Evolutionary conservation across 371 early-diverging fungal species (phyloP).

Genomic region (Mortierella sp.): DNA sequence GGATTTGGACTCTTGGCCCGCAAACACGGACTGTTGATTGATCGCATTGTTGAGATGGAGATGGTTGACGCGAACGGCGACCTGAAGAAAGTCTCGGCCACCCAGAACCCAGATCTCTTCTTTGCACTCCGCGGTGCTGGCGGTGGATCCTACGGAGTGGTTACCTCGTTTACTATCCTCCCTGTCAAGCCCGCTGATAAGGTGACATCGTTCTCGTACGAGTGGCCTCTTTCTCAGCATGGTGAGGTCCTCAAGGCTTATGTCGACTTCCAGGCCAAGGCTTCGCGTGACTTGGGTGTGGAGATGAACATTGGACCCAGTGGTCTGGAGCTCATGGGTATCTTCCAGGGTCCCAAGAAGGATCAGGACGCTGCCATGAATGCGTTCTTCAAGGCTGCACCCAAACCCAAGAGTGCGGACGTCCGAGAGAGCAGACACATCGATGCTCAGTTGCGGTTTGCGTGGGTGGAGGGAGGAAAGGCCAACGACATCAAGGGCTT

Average conservation of each 20-base stretch:
- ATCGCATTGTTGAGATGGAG: slow-evolving; percentile 61
- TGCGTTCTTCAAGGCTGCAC: slow-evolving; percentile 21
- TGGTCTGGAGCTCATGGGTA: slow-evolving; percentile 31
- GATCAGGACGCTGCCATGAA: slow-evolving; percentile 17
- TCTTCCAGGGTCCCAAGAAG: slow-evolving; percentile 36
- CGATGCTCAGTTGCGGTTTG: slow-evolving; percentile 37
- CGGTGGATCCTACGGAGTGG: slow-evolving; percentile 66
- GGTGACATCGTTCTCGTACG: slow-evolving; percentile 35
- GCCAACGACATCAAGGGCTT: slow-evolving; percentile 34
- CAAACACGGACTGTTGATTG: slow-evolving; percentile 58
- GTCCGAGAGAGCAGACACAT: slow-evolving; percentile 31
- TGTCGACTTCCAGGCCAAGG: slow-evolving; percentile 16
- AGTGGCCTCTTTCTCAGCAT: slow-evolving; percentile 27
- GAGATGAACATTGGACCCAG: slow-evolving; percentile 38
- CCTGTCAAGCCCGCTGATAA: slow-evolving; percentile 43
- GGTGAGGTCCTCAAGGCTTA: slow-evolving; percentile 36
- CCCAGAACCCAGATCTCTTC: slow-evolving; percentile 63
- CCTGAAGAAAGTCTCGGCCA: slow-evolving; percentile 55
- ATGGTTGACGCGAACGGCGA: slow-evolving; percentile 64
- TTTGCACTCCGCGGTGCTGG: slow-evolving; percentile 75
- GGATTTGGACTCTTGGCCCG: slow-evolving; percentile 59
- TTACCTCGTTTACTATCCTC: slow-evolving; percentile 55
- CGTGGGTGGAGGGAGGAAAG: slow-evolving; percentile 20
- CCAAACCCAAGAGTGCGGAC: slow-evolving; percentile 20
- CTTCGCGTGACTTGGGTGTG: slow-evolving; percentile 29